phyloP scores from a whole-genome alignment of 2,329 filamentous ascomycete species.

The Raffaelea ambrosiae region DNA sequence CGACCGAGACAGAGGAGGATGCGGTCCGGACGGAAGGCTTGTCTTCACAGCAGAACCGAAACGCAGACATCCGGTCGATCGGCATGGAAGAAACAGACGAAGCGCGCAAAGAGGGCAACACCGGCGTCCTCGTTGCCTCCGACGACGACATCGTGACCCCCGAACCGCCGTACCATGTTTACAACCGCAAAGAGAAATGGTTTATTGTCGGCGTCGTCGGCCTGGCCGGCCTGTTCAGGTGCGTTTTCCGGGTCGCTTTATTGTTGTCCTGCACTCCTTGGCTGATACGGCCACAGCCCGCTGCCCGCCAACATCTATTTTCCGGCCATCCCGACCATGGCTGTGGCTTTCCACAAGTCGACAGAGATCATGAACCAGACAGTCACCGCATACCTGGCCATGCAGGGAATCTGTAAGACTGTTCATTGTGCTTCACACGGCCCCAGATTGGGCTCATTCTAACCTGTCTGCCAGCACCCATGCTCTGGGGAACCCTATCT shows the following conservation, averaged over 20 bases:
- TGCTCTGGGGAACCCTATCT: constrained; percentile 26
- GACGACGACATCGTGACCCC: too few species aligned
- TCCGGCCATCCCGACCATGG: constrained; percentile 21
- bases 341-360: constrained; percentile 19
- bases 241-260: background rate
- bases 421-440: background rate
- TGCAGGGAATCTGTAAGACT: constrained; percentile 19
- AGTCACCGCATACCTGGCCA: constrained; percentile 22
- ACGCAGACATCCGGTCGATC: too few species aligned
- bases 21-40: too few species aligned
- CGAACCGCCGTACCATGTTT: constrained; percentile 16
- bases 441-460: background rate
- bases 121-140: too few species aligned
- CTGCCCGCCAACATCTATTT: constrained; percentile 26
- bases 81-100: too few species aligned
- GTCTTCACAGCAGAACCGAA: too few species aligned
- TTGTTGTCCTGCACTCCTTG: too few species aligned
- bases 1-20: too few species aligned
- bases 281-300: constrained; percentile 16
- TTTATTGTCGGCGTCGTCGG: constrained; percentile 17
- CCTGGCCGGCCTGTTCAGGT: constrained; percentile 17
- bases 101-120: too few species aligned
- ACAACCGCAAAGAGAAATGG: constrained; percentile 18
- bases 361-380: constrained; percentile 22
- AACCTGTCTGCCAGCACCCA: constrained; percentile 14